Base-by-base conservation (phyloP, 148 eudicot genomes). In the Camellia lanceoleosa region DNA sequence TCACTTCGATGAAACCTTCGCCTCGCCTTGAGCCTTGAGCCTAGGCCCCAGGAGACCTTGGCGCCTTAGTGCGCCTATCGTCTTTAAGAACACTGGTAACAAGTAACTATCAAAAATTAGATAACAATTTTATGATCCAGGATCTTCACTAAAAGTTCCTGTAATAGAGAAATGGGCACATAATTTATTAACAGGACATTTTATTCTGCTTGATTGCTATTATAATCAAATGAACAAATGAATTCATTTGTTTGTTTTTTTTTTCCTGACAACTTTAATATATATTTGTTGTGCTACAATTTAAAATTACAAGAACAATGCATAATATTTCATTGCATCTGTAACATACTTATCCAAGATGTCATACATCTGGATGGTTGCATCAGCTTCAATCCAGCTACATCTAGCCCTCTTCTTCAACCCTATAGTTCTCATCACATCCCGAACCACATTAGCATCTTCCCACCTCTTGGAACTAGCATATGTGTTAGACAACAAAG, bases 381-480 rank as follows among this genome's bases (percentile, higher is more conserved):
- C 46, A 23, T 20, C 61, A 42, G 74, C 73, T 18, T 77, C 84
- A 77, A 82, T 46, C 84, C 80, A 77, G 58, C 84, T 82, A 65
- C 65, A 71, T 52, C 84, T 80, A 63, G 84, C 80, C 63, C 15
- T 51, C 47, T 77, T 82, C 68, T 82, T 82, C 58, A 71, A 62
- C 38, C 80, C 78, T 64, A 63, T 71, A 41, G 65, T 49, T 49
- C 77, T 63, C 84, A 82, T 77, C 43, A 43, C 63, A 44, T 82
- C 80, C 14, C 84, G 69, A 71, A 82, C 70, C 84, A 64, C 54
- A 51, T 42, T 77, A 62, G 80, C 80, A 52, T 82, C 84, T 54
- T 82, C 84, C 84, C 84, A 82, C 30, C 73, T 71, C 49, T 52
- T 43, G 23, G 77, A 71, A 82, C 66, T 64, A 56, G 80, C 80